Evolutionary conservation across 768 basidiomycete genomes (phyloP).

Genomic region (Nidularia pulvinata): DNA sequence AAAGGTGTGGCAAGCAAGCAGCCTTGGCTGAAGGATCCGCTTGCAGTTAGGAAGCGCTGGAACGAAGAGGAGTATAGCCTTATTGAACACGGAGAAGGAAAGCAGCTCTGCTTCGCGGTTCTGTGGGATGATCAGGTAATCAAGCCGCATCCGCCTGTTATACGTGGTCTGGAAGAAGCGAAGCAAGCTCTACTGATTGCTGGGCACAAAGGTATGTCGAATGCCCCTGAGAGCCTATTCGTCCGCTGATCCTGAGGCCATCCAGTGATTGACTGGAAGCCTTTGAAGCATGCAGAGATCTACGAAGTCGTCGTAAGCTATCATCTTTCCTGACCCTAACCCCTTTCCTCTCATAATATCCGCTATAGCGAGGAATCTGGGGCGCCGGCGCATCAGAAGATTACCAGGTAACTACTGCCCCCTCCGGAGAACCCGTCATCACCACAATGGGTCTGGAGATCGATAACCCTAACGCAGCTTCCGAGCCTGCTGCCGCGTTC

Average conservation of each 20-base stretch:
- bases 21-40: slow-evolving; percentile 71
- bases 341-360: neutral
- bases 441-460: slow-evolving; percentile 38
- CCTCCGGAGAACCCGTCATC: slow-evolving; percentile 56
- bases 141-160: slow-evolving; percentile 64
- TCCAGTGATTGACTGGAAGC: slow-evolving; percentile 71
- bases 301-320: slow-evolving; percentile 33
- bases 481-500: slow-evolving; percentile 11
- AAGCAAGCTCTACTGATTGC: slow-evolving; percentile 45
- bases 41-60: slow-evolving; percentile 59
- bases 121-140: slow-evolving; percentile 68
- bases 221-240: too few relatives aligned
- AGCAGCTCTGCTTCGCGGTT: slow-evolving; percentile 53
- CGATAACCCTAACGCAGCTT: slow-evolving; percentile 8
- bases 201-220: slow-evolving; percentile 59
- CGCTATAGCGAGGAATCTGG: slow-evolving; percentile 36
- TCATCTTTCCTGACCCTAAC: neutral
- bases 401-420: slow-evolving; percentile 27
- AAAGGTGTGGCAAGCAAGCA: slow-evolving; percentile 56
- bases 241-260: neutral
- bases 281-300: slow-evolving; percentile 51
- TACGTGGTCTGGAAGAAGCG: slow-evolving; percentile 53
- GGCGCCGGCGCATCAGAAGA: slow-evolving; percentile 49
- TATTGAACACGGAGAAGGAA: slow-evolving; percentile 55
- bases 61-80: slow-evolving; percentile 57